phyloP scores from a whole-genome alignment of 1,284 basidiomycete genomes.

The Boletus hoseneyae region DNA sequence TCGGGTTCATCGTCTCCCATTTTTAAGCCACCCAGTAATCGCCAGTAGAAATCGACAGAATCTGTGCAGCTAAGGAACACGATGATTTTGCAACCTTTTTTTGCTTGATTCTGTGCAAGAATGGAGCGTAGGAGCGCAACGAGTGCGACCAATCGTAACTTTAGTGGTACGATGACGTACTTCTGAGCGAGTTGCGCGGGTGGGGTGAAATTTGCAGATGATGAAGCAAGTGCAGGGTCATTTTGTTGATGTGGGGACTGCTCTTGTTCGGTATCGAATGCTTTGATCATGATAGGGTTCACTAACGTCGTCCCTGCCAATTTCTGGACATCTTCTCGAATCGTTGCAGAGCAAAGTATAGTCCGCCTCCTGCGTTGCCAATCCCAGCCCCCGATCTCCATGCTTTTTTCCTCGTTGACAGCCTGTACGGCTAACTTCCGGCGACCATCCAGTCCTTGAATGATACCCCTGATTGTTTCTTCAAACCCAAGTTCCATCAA shows the following conservation, averaged over 20 bases:
- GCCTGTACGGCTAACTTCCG: constrained; percentile 71
- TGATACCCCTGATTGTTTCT: constrained; percentile 85
- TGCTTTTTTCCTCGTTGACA: constrained; percentile 63
- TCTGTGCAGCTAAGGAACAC: constrained; percentile 98
- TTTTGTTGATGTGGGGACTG: constrained; percentile 11
- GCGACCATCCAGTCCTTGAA: constrained; percentile 82
- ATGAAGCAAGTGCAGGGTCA: constrained; percentile 14
- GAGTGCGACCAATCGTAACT: constrained; percentile 88
- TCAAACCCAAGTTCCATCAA: constrained; percentile 98
- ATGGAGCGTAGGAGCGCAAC: constrained; percentile 81
- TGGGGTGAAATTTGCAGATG: constrained; percentile 76
- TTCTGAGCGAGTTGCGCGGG: constrained; percentile 95
- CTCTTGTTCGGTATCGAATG: constrained; percentile 47
- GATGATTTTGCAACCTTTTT: constrained; percentile 69
- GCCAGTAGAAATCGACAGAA: constrained; percentile 97
- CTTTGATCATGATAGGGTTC: constrained; percentile 73
- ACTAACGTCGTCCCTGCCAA: constrained; percentile 81
- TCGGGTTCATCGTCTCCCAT: constrained; percentile 56
- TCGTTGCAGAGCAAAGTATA: constrained; percentile 95
- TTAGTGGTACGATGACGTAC: constrained; percentile 89
- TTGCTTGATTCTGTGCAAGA: constrained; percentile 55
- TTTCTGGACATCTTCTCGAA: constrained; percentile 92
- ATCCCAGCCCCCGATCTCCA: constrained; percentile 83
- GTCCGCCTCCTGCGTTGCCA: constrained; percentile 78
- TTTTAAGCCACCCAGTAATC: constrained; percentile 71